Conservation (phyloP, 2,329 filamentous ascomycete genomes). For the Colletotrichum euphorbiae region DNA sequence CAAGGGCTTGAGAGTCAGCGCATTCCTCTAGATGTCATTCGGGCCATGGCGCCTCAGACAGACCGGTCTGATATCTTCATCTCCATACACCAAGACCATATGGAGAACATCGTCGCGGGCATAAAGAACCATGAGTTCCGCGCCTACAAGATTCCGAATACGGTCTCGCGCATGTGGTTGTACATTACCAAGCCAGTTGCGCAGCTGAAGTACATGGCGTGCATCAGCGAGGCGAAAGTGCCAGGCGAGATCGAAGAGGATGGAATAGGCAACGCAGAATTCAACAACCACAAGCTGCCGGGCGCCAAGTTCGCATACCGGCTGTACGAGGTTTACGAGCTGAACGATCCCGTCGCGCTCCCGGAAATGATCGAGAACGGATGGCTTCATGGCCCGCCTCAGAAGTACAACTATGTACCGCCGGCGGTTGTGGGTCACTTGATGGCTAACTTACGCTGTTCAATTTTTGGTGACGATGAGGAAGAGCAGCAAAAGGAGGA, state of each 20-base stretch:
- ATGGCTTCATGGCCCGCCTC: constrained; percentile 63
- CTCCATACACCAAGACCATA: constrained; percentile 58
- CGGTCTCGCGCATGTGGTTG: constrained; percentile 72
- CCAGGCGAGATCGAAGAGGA: constrained; percentile 60
- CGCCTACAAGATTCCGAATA: constrained; percentile 64
- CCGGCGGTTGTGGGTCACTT: constrained; percentile 69
- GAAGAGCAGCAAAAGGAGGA: constrained; percentile 41
- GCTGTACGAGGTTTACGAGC: constrained; percentile 68
- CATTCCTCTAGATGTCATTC: constrained; percentile 62
- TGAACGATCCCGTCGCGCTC: constrained; percentile 69
- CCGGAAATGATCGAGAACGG: constrained; percentile 65
- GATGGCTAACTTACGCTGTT: constrained; percentile 67
- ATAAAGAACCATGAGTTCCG: constrained; percentile 67
- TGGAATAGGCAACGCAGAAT: constrained; percentile 64
- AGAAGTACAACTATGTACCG: constrained; percentile 64
- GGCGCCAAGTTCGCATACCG: constrained; percentile 62
- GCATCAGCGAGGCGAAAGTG: constrained; percentile 59
- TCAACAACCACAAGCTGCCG: constrained; percentile 54
- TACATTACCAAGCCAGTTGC: constrained; percentile 61
- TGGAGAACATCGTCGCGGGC: constrained; percentile 62
- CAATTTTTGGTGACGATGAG: constrained; percentile 55
- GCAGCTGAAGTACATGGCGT: constrained; percentile 70
- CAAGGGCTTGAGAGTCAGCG: constrained; percentile 62
- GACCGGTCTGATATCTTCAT: constrained; percentile 66
- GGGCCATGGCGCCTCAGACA: constrained; percentile 59